Percentiles rank a stretch among this genome's conserved stretches.
Conservation (phyloP, 2,329 filamentous ascomycete species). For the Phaeosphaeria sp. region DNA sequence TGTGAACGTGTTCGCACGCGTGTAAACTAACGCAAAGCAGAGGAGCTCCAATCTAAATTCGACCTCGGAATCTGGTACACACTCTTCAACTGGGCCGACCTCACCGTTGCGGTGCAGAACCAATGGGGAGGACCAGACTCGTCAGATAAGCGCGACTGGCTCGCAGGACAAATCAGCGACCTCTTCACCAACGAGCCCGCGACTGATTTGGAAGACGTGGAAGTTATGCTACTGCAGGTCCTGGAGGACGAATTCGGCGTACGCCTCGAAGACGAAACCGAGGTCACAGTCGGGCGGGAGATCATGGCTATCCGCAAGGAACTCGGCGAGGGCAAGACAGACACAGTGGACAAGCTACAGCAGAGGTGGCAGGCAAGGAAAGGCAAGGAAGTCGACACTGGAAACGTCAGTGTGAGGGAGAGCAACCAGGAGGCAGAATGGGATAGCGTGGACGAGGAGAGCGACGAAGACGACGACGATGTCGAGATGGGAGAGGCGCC, state of each 20-base stretch:
- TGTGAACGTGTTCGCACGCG: too few species aligned
- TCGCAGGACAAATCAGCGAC: conserved; percentile 85
- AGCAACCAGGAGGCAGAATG: conserved; percentile 58
- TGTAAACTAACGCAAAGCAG: conserved; percentile 16
- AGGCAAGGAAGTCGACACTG: conserved; percentile 62
- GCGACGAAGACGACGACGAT: conserved; percentile 52
- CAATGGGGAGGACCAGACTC: conserved; percentile 87
- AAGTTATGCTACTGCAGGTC: conserved; percentile 83
- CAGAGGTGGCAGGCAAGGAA: conserved; percentile 67
- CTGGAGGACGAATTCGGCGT: conserved; percentile 97
- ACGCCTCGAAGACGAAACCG: conserved; percentile 88
- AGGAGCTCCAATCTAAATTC: conserved; percentile 54
- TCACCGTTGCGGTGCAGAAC: conserved; percentile 85
- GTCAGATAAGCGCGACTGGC: conserved; percentile 92
- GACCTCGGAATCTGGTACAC: conserved; percentile 87
- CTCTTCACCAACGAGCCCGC: conserved; percentile 68
- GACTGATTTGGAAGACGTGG: conserved; percentile 79
- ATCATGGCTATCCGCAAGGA: conserved; percentile 73
- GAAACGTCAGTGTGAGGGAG: conserved; percentile 59
- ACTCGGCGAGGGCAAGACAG: conserved; percentile 70
- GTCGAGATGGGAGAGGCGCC: conserved; percentile 49
- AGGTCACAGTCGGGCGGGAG: conserved; percentile 72
- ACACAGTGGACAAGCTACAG: conserved; percentile 69
- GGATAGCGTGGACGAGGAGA: conserved; percentile 59
- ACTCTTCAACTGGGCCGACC: conserved; percentile 86